Evolutionary conservation across 2,329 filamentous ascomycete species (phyloP).

Genomic region (Trichoderma hamatum): DNA sequence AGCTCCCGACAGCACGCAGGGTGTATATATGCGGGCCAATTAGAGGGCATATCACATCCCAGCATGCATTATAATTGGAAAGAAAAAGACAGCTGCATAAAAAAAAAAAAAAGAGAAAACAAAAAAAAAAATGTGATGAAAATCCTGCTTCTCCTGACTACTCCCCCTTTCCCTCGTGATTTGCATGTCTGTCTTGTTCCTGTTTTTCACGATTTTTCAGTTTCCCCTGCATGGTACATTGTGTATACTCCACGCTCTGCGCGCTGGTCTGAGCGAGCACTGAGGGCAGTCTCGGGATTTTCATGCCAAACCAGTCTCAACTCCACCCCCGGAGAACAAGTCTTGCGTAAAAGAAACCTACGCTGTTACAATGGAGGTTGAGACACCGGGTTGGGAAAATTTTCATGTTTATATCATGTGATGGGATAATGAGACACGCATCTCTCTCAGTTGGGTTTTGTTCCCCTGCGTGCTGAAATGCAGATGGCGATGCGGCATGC

Average conservation of each 20-base stretch:
- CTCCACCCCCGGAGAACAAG: background rate
- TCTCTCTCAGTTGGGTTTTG: background rate
- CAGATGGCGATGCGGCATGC: conserved; percentile 9
- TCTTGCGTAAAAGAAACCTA: background rate
- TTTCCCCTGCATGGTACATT: background rate
- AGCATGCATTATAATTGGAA: background rate
- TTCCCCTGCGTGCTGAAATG: background rate
- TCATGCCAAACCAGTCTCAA: conserved; percentile 21
- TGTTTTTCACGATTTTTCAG: background rate
- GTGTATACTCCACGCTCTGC: background rate
- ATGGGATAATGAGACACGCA: background rate
- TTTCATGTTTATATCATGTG: conserved; percentile 4
- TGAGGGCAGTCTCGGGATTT: conserved; percentile 8
- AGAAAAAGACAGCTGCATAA: background rate
- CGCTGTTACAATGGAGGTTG: background rate
- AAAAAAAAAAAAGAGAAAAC: background rate
- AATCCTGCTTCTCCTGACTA: background rate
- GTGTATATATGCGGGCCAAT: background rate
- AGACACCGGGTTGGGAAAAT: background rate
- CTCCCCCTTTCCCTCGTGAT: background rate
- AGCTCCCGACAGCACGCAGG: conserved; percentile 10
- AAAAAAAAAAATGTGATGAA: background rate
- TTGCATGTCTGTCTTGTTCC: background rate
- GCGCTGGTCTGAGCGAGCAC: background rate
- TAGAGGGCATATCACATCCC: background rate